These are phyloP conservation scores for Russula dissimulans DNA, from an alignment of 768 basidiomycete genomes.

Conservation along the genomic window DNA sequence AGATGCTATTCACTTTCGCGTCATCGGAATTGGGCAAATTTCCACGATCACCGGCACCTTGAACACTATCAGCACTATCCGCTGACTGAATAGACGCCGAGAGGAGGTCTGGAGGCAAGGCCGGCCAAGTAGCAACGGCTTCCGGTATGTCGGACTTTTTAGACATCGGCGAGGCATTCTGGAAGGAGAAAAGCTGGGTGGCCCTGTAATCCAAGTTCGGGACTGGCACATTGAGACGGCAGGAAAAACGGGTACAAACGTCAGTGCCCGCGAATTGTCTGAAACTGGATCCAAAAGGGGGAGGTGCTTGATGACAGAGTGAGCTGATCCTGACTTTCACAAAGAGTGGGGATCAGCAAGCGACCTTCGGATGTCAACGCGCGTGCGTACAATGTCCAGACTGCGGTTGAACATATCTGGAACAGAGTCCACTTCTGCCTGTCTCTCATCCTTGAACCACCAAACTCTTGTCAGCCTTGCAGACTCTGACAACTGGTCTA, in stretches of 20 bases:
- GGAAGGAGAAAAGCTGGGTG: conserved; percentile 74
- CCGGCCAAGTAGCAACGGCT: conserved; percentile 61
- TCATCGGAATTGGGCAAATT: conserved; percentile 41
- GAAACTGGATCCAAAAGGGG: conserved; percentile 64
- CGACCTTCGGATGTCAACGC: conserved; percentile 2
- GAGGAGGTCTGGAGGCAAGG: conserved; percentile 43
- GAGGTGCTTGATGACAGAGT: conserved; percentile 55
- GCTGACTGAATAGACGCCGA: conserved; percentile 53
- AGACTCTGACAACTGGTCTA: conserved; percentile 17
- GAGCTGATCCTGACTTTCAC: conserved; percentile 65
- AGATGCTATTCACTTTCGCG: conserved; percentile 46
- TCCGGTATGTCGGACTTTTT: conserved; percentile 43
- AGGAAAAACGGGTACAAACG: conserved; percentile 37
- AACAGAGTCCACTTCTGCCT: conserved; percentile 34
- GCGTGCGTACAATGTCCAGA: conserved; percentile 45
- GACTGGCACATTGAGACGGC: not conserved
- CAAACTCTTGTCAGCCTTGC: conserved; percentile 44
- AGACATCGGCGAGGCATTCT: conserved; percentile 49
- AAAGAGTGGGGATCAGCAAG: conserved; percentile 16
- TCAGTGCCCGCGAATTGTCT: conserved; percentile 56
- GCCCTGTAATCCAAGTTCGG: conserved; percentile 36
- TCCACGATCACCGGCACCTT: conserved; percentile 24
- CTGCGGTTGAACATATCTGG: conserved; percentile 72
- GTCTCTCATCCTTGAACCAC: conserved; percentile 58
- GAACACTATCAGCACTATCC: conserved; percentile 26